Evolutionary conservation across 176 grass and related monocot species (phyloP).

Genomic region (Dactylis glomerata): DNA sequence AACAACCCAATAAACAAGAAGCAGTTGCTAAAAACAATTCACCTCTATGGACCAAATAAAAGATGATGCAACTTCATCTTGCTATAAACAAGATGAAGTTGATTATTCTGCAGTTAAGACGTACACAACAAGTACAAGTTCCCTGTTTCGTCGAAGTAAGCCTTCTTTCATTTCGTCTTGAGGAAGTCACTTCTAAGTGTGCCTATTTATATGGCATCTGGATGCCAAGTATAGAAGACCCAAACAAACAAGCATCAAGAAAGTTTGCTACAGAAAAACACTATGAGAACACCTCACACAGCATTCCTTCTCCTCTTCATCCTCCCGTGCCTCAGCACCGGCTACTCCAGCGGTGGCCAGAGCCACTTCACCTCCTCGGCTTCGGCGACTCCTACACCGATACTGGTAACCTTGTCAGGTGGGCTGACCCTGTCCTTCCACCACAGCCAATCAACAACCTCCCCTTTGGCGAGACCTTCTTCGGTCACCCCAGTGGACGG

Average conservation of each 20-base stretch:
- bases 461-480: constrained; percentile 49
- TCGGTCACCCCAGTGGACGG: constrained; percentile 35
- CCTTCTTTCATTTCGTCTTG: neutral
- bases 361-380: constrained; percentile 33
- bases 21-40: neutral
- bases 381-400: constrained; percentile 49
- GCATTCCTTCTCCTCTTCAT: neutral
- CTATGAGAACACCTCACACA: neutral
- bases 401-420: constrained; percentile 36
- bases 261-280: neutral
- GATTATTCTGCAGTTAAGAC: neutral
- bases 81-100: neutral
- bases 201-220: neutral
- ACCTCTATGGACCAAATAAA: neutral
- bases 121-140: neutral
- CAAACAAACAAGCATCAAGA: neutral
- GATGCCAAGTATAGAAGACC: neutral
- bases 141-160: neutral
- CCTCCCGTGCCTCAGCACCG: neutral
- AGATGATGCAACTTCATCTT: neutral
- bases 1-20: neutral
- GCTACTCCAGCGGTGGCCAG: neutral
- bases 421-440: neutral
- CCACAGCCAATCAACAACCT: neutral
- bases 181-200: neutral